phyloP scores from a whole-genome alignment of 306 rosid genomes.

The Dalbergia cultrata region DNA sequence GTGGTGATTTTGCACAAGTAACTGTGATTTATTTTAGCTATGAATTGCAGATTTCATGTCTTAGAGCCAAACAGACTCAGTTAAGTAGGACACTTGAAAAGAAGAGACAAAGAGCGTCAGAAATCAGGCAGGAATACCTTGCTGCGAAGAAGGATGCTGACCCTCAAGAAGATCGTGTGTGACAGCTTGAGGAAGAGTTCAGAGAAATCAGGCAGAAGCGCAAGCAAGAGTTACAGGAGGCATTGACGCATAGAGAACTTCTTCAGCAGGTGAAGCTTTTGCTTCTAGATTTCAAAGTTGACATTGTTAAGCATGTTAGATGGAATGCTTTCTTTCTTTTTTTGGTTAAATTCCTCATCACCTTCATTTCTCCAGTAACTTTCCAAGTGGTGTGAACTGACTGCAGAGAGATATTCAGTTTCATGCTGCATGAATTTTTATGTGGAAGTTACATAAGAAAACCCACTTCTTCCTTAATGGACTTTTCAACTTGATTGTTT shows the following conservation, averaged over 20 bases:
- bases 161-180: conserved; percentile 91
- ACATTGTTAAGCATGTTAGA: conserved; percentile 21
- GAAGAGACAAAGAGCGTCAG: conserved; percentile 99
- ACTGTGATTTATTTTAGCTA: conserved; percentile 44
- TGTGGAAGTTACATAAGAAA: conserved; percentile 39
- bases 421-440: conserved; percentile 21
- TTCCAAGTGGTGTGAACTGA: conserved; percentile 26
- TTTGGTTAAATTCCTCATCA: conserved; percentile 17
- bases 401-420: conserved; percentile 1
- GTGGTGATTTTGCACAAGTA: conserved; percentile 17
- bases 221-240: conserved; percentile 93
- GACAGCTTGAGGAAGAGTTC: conserved; percentile 86
- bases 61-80: conserved; percentile 97
- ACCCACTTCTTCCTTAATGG: conserved; percentile 36
- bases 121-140: conserved; percentile 96
- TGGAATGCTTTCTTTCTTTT: background rate
- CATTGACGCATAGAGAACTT: conserved; percentile 79
- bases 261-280: conserved; percentile 86
- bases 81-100: conserved; percentile 93
- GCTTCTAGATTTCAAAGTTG: conserved; percentile 18
- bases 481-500: conserved; percentile 12
- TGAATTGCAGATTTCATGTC: conserved; percentile 88
- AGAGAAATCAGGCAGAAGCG: conserved; percentile 81
- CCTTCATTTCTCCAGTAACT: conserved; percentile 21
- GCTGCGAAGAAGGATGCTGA: conserved; percentile 98